Conservation (phyloP, 371 early-diverging fungal species). For the Zychaea mexicana region DNA sequence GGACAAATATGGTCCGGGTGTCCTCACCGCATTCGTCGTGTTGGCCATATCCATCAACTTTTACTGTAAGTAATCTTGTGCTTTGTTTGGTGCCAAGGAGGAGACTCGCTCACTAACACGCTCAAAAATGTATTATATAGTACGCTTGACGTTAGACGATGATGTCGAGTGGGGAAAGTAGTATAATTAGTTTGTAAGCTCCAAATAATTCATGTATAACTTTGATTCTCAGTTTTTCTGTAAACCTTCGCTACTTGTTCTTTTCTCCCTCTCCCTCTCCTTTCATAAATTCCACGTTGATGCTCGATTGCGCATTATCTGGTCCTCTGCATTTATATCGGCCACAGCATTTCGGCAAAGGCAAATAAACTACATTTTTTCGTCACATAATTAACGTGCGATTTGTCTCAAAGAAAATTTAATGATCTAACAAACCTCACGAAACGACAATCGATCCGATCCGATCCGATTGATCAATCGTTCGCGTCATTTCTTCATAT, state of each 20-base stretch:
- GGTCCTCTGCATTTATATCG: not conserved
- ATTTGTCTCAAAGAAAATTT: too few species aligned
- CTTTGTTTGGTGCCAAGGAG: not conserved
- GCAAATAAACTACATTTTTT: not conserved
- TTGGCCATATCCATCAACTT: conserved; percentile 82
- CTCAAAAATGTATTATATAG: not conserved
- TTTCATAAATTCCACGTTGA: not conserved
- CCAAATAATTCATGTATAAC: not conserved
- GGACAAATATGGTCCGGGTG: conserved; percentile 71
- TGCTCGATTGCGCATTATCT: not conserved
- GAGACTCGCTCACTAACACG: too few species aligned
- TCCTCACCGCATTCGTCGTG: conserved; percentile 77
- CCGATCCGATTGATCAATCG: too few species aligned
- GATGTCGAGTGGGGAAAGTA: conserved; percentile 5
- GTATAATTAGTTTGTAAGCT: not conserved
- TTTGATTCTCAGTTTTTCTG: not conserved
- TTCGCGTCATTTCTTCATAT: too few species aligned
- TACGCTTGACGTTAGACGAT: conserved; percentile 11
- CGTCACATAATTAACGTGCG: too few species aligned
- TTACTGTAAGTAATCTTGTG: conserved; percentile 69
- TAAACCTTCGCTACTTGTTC: not conserved
- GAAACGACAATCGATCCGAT: too few species aligned
- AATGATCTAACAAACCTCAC: too few species aligned
- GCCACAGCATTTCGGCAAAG: not conserved
- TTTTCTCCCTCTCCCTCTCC: not conserved